These are phyloP conservation scores for Penicillium arizonense DNA, from an alignment of 495 filamentous ascomycete genomes.

Conservation along the genomic window DNA sequence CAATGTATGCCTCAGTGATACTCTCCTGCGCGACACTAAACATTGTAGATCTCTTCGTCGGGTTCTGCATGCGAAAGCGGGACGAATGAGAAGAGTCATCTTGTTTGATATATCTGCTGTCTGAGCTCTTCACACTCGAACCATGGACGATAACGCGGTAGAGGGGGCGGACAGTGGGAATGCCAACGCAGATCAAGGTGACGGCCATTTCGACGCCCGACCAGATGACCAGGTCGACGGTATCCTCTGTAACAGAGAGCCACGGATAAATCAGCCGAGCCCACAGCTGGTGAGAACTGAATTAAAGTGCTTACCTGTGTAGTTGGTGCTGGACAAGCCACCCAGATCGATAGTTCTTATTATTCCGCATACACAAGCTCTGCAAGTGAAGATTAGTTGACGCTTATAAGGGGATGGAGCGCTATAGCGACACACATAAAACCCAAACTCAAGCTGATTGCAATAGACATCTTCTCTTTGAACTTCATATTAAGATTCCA, in stretches of 20 bases:
- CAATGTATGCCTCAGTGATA: conserved; percentile 6
- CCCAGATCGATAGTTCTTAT: conserved; percentile 17
- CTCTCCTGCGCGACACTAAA: conserved; percentile 7
- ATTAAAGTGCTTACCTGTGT: conserved; percentile 10
- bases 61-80: conserved; percentile 10
- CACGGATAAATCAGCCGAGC: too few species aligned
- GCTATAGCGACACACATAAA: conserved; percentile 10
- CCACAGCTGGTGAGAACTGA: too few species aligned
- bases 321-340: conserved; percentile 17
- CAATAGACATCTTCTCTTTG: conserved; percentile 24
- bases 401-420: background rate
- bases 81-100: background rate
- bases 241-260: conserved; percentile 11
- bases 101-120: conserved; percentile 7
- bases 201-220: conserved; percentile 20
- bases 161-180: conserved; percentile 19
- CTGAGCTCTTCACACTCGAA: conserved; percentile 10
- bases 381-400: background rate
- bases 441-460: conserved; percentile 20
- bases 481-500: conserved; percentile 25
- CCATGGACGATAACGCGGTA: conserved; percentile 17
- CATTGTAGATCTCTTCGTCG: background rate
- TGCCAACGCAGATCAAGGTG: conserved; percentile 22
- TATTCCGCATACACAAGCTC: conserved; percentile 19
- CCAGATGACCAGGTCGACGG: conserved; percentile 18